Evolutionary conservation across 495 filamentous ascomycete genomes (phyloP).

Genomic region (Tuber indicum): DNA sequence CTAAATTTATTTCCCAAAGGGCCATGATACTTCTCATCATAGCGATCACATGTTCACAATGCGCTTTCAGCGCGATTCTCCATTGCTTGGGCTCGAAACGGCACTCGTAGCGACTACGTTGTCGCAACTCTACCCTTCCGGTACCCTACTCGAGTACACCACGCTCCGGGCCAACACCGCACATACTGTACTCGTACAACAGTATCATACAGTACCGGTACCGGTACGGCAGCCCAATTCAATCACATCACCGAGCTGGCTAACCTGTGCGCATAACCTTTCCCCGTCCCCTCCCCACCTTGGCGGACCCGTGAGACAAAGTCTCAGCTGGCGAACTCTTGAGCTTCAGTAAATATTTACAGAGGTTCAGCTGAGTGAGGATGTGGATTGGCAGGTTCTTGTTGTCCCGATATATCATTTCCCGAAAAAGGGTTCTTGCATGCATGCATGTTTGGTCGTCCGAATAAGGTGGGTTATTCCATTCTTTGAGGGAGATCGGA

Average conservation of each 20-base stretch:
- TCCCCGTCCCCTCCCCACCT: background rate
- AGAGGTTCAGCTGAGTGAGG: background rate
- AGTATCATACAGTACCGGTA: background rate
- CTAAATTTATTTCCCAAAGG: background rate
- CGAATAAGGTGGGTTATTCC: background rate
- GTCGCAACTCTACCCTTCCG: background rate
- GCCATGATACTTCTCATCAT: background rate
- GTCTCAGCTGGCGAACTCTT: background rate
- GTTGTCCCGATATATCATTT: background rate
- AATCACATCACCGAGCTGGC: background rate
- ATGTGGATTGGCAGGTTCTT: background rate
- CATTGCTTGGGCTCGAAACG: background rate
- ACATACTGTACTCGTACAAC: background rate
- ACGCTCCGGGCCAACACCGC: background rate
- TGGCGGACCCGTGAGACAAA: background rate
- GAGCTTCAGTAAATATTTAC: background rate
- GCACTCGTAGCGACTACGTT: background rate
- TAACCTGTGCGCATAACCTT: background rate
- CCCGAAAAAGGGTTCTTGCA: background rate
- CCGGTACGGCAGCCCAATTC: background rate
- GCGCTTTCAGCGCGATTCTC: background rate
- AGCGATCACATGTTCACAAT: background rate
- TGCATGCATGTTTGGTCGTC: background rate
- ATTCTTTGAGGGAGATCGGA: background rate
- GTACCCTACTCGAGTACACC: background rate